A percentile compares a stretch with the other conserved stretches of the same genome.
Evolutionary conservation across 108 stramenopile species (phyloP).

Genomic region (Skeletonema marinoi): DNA sequence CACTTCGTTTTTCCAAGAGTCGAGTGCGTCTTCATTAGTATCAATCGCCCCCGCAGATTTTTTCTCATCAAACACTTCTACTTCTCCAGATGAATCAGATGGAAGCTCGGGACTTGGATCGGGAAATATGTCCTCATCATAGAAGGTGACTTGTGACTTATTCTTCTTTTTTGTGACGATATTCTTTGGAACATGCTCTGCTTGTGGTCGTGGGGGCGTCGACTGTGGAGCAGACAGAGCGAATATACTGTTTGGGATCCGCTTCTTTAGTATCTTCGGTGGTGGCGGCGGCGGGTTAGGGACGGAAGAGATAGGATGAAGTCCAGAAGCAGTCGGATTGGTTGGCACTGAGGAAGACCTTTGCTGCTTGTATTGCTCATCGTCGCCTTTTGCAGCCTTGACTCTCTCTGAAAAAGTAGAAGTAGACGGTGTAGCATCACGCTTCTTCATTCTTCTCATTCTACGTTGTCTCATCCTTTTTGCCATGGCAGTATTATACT

Average conservation of each 20-base stretch:
- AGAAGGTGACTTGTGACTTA: neutral
- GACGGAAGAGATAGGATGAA: neutral
- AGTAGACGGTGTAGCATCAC: neutral
- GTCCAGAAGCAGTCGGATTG: neutral
- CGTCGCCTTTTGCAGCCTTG: too few relatives aligned
- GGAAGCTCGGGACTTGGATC: neutral
- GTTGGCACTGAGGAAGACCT: neutral
- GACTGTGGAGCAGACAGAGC: neutral
- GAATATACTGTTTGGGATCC: neutral
- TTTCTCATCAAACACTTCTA: slow-evolving; percentile 35
- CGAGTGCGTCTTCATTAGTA: neutral
- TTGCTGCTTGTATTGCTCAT: neutral
- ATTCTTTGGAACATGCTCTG: neutral
- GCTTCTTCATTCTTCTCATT: slow-evolving; percentile 32
- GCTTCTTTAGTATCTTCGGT: neutral
- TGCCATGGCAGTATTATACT: slow-evolving; percentile 35
- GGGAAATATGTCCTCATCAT: neutral
- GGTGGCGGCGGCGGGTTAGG: neutral
- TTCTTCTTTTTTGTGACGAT: neutral
- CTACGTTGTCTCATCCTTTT: slow-evolving; percentile 28
- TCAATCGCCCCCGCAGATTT: too few relatives aligned
- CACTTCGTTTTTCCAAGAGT: slow-evolving; percentile 34
- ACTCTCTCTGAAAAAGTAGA: neutral
- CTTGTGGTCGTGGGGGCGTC: neutral
- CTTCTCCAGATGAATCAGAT: slow-evolving; percentile 17